A percentile compares a stretch with the other conserved stretches of the same genome.
phyloP scores from a whole-genome alignment of 495 filamentous ascomycete species.

The Extremus antarcticus region DNA sequence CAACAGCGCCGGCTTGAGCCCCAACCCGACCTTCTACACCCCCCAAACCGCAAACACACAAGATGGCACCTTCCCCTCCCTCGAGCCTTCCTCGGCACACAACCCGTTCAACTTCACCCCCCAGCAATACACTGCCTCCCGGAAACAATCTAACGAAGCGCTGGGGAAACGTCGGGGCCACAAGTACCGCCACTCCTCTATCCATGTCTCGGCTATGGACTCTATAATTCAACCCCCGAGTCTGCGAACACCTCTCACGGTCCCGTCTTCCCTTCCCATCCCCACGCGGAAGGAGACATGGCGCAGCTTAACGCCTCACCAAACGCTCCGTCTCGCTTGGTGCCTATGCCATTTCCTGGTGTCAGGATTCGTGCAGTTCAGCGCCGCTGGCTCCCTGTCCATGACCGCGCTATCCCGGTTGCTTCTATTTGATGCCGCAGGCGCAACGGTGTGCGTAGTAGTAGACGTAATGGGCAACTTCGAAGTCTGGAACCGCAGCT shows the following conservation, averaged over 20 bases:
- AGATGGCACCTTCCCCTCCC: constrained; percentile 16
- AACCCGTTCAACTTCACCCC: constrained; percentile 92
- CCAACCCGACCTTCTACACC: constrained; percentile 30
- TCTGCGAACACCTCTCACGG: constrained; percentile 69
- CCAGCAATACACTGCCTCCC: constrained; percentile 19
- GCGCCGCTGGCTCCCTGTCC: constrained; percentile 74
- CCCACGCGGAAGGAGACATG: constrained; percentile 80
- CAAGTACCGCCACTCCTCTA: constrained; percentile 94
- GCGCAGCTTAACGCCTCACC: constrained; percentile 74
- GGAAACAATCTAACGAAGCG: constrained; percentile 32
- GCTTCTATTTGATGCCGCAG: constrained; percentile 87
- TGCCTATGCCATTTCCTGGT: constrained; percentile 77
- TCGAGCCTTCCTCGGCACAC: constrained; percentile 27
- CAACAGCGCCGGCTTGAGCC: constrained; percentile 5
- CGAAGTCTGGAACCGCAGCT: constrained; percentile 91
- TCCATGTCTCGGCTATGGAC: constrained; percentile 61
- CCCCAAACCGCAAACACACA: too few relatives aligned
- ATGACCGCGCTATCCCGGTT: constrained; percentile 88
- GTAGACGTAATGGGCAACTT: constrained; percentile 93
- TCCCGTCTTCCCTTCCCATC: constrained; percentile 90
- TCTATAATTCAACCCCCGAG: constrained; percentile 87
- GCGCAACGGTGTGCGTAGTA: constrained; percentile 81
- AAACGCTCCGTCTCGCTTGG: constrained; percentile 74
- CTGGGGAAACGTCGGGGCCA: constrained; percentile 87
- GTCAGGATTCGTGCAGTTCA: constrained; percentile 73